Percentiles rank a stretch among this genome's conserved stretches.
Conservation (phyloP, 2,329 filamentous ascomycete genomes). For the Phaeoacremonium minimum region DNA sequence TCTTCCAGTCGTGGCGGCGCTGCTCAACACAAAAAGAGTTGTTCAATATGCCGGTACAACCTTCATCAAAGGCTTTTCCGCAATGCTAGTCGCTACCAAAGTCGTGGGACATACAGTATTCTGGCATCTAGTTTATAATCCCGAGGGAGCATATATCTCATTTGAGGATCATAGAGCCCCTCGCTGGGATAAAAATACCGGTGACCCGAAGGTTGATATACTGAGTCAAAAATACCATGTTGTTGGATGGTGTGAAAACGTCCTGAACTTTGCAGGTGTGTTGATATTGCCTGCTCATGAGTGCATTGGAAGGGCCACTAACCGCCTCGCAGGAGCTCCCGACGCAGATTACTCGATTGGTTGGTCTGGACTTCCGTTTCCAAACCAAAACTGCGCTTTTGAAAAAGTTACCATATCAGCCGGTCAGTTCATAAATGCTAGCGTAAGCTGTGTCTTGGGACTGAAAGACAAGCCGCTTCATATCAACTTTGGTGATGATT, state of each 20-base stretch:
- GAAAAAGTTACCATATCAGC: constrained; percentile 17
- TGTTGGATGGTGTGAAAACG: constrained; percentile 24
- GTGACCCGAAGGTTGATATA: no score
- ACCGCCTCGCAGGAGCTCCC: constrained; percentile 10
- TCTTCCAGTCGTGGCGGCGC: no score
- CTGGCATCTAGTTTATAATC: constrained; percentile 24
- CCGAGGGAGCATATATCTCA: constrained; percentile 17
- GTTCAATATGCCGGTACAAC: no score
- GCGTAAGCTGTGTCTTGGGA: constrained; percentile 15
- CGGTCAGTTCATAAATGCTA: constrained; percentile 18
- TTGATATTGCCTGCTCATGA: no score
- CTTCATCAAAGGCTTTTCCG: constrained; percentile 28
- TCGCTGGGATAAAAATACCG: no score
- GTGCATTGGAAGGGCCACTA: not conserved
- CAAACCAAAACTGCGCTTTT: constrained; percentile 9
- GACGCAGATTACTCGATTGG: constrained; percentile 13
- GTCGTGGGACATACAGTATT: constrained; percentile 11
- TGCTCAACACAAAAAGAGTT: no score
- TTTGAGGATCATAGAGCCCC: no score
- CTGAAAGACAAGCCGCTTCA: constrained; percentile 18
- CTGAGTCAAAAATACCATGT: constrained; percentile 16
- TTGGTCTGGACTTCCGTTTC: constrained; percentile 10
- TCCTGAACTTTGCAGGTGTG: constrained; percentile 13
- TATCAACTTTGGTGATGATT: constrained; percentile 12
- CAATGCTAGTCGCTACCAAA: constrained; percentile 21